Conservation (phyloP, 495 filamentous ascomycete genomes). For the Aspergillus hancockii region DNA sequence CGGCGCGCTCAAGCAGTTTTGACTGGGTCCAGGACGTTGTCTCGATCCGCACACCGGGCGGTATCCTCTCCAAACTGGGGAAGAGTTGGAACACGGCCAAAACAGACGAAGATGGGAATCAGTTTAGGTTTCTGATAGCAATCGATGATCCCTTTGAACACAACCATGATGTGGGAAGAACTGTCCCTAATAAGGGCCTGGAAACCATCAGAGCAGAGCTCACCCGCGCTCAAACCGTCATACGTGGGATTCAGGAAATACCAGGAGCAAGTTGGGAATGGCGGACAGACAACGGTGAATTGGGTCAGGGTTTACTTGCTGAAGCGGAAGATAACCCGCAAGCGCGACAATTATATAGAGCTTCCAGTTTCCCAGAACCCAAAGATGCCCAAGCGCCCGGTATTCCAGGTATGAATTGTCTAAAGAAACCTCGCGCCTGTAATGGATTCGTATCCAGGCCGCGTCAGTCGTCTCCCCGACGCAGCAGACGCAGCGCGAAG, state of each 20-base stretch:
- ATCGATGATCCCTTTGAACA: conserved; percentile 88
- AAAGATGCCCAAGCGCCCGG: background rate
- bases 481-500: background rate
- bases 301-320: conserved; percentile 28
- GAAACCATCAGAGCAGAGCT: conserved; percentile 79
- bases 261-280: conserved; percentile 15
- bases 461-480: background rate
- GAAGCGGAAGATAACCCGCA: conserved; percentile 17
- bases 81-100: conserved; percentile 80
- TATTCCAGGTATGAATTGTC: background rate
- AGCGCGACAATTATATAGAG: background rate
- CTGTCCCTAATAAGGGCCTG: conserved; percentile 74
- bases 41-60: conserved; percentile 68
- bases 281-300: conserved; percentile 14
- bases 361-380: background rate
- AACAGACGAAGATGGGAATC: conserved; percentile 57
- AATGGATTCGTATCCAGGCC: background rate
- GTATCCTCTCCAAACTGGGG: conserved; percentile 64
- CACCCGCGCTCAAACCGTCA: conserved; percentile 67
- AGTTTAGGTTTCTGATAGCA: conserved; percentile 78
- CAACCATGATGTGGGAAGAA: conserved; percentile 77
- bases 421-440: background rate
- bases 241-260: conserved; percentile 33
- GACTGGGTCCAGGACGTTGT: conserved; percentile 70
- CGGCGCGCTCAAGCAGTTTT: conserved; percentile 54